phyloP scores from a whole-genome alignment of 2,329 filamentous ascomycete species.

The Curvularia eragrostidis region DNA sequence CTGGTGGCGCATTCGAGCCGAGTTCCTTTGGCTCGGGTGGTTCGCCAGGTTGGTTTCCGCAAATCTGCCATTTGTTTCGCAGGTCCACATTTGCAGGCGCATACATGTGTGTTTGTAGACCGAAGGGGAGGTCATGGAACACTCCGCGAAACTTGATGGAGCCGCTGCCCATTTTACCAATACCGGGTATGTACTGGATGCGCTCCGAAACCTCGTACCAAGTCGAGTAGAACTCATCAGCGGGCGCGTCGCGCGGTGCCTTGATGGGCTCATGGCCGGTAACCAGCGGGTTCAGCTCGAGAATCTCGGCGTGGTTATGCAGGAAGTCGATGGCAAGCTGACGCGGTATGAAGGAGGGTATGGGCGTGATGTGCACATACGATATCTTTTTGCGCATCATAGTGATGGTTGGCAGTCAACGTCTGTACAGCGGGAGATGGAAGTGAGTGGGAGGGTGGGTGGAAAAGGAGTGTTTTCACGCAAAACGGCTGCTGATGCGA shows the following conservation, averaged over 20 bases:
- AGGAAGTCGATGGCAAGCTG: slow-evolving; percentile 76
- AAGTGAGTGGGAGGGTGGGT: neutral
- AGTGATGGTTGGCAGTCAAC: slow-evolving; percentile 26
- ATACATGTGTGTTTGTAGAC: slow-evolving; percentile 74
- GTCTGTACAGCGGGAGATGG: slow-evolving; percentile 2
- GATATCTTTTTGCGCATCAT: slow-evolving; percentile 64
- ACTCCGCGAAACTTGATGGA: slow-evolving; percentile 73
- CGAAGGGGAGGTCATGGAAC: slow-evolving; percentile 76
- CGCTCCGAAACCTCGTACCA: slow-evolving; percentile 77
- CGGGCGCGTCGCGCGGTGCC: slow-evolving; percentile 70
- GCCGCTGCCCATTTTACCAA: slow-evolving; percentile 69
- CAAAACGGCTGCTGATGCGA: slow-evolving; percentile 7
- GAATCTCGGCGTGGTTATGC: slow-evolving; percentile 73
- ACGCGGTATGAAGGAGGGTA: slow-evolving; percentile 72
- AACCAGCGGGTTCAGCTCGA: slow-evolving; percentile 73
- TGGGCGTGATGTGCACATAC: slow-evolving; percentile 73
- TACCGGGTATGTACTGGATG: slow-evolving; percentile 71
- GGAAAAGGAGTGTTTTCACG: slow-evolving; percentile 3
- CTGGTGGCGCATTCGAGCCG: slow-evolving; percentile 67
- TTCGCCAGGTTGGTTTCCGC: slow-evolving; percentile 73
- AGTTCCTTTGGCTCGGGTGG: slow-evolving; percentile 67
- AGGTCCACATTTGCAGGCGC: slow-evolving; percentile 71
- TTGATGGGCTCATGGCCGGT: slow-evolving; percentile 68
- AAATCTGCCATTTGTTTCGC: slow-evolving; percentile 71
- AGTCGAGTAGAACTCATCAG: slow-evolving; percentile 75